Evolutionary conservation across 2,329 filamentous ascomycete genomes (phyloP).

Genomic region (Verticillium longisporum): DNA sequence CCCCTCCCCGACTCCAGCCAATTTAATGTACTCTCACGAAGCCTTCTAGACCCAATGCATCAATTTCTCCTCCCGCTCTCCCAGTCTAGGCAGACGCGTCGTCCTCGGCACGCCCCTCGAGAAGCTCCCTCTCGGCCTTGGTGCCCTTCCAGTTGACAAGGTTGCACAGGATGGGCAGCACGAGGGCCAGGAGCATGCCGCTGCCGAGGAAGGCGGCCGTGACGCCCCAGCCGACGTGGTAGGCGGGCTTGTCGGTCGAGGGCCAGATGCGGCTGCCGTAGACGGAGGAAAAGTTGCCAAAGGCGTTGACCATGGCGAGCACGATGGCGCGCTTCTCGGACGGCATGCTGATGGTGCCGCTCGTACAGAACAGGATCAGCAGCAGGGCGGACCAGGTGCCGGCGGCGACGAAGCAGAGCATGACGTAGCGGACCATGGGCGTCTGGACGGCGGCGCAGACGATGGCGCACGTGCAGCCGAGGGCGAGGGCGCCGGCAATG

Average conservation of each 20-base stretch:
- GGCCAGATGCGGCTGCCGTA: constrained; percentile 23
- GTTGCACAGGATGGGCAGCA: constrained; percentile 14
- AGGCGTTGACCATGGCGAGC: constrained; percentile 22
- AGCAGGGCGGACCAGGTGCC: constrained; percentile 18
- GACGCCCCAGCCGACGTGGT: constrained; percentile 20
- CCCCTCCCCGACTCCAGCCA: neutral
- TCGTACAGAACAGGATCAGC: constrained; percentile 20
- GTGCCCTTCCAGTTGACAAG: constrained; percentile 11
- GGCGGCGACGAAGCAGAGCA: constrained; percentile 19
- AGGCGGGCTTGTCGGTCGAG: constrained; percentile 15
- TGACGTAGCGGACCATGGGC: constrained; percentile 19
- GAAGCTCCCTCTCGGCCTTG: constrained; percentile 10
- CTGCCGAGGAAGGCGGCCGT: constrained; percentile 19
- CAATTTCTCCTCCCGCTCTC: too few relatives aligned
- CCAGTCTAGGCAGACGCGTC: neutral
- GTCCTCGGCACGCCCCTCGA: constrained; percentile 1
- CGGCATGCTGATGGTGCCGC: constrained; percentile 16
- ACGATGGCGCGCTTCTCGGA: constrained; percentile 23
- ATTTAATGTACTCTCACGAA: neutral
- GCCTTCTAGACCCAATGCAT: neutral
- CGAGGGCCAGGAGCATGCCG: constrained; percentile 15
- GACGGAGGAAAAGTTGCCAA: constrained; percentile 22
- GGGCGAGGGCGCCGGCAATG: constrained; percentile 43
- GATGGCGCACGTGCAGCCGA: constrained; percentile 37
- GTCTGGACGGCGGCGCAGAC: constrained; percentile 15